phyloP scores from a whole-genome alignment of 257 asterid species.

The Fraxinus excelsior region DNA sequence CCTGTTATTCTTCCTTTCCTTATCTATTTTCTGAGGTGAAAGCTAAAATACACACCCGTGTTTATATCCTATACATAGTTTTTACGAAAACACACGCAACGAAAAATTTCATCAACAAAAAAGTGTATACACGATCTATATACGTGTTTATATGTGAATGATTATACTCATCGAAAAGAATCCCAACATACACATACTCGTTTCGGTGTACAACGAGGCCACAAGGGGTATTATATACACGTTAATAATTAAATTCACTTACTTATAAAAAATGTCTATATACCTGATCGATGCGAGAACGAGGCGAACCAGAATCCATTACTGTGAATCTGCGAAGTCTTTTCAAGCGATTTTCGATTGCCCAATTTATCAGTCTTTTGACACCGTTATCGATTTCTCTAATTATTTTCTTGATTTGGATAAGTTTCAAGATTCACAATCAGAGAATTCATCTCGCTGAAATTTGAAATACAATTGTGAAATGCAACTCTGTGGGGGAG shows the following conservation, averaged over 20 bases:
- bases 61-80: background rate
- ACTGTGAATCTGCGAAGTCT: slow-evolving; percentile 22
- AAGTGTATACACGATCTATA: background rate
- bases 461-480: background rate
- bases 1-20: background rate
- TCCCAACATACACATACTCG: background rate
- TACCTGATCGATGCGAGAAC: slow-evolving; percentile 75
- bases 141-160: background rate
- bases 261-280: background rate
- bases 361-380: background rate
- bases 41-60: background rate
- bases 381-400: background rate
- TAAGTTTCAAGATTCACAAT: background rate
- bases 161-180: background rate
- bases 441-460: background rate
- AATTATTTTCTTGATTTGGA: background rate
- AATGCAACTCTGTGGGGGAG: background rate
- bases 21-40: background rate
- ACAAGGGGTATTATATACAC: background rate
- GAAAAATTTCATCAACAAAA: background rate
- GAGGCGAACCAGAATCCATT: slow-evolving; percentile 61
- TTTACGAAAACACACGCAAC: background rate
- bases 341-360: slow-evolving; percentile 6
- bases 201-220: background rate
- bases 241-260: background rate